Evolutionary conservation across 1,284 basidiomycete genomes (phyloP).

Genomic region (Ganoderma sinense): DNA sequence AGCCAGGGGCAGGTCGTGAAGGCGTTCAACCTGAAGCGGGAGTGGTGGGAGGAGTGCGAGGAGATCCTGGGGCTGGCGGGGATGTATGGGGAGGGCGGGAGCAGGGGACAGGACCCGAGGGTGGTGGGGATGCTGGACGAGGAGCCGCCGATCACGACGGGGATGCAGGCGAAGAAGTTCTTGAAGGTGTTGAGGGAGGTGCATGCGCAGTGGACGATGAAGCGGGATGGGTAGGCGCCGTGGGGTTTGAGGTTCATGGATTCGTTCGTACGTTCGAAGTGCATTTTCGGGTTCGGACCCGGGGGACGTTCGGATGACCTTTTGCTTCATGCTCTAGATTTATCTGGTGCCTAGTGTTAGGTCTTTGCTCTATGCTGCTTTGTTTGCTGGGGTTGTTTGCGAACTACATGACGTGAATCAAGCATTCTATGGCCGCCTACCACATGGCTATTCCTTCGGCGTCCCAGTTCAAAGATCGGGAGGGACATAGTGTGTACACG

Average conservation of each 20-base stretch:
- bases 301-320: not conserved
- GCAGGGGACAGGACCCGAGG: slow-evolving; percentile 53
- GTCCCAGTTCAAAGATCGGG: too few relatives aligned
- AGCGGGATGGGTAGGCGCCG: slow-evolving; percentile 3
- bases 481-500: too few relatives aligned
- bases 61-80: slow-evolving; percentile 58
- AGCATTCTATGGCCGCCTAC: not conserved
- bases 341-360: too few relatives aligned
- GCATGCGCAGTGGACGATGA: slow-evolving; percentile 43
- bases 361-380: not conserved
- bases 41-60: slow-evolving; percentile 55
- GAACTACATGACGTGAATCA: not conserved
- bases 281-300: not conserved
- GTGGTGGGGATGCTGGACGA: slow-evolving; percentile 60
- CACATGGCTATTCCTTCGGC: not conserved
- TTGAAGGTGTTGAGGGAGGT: slow-evolving; percentile 55
- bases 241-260: not conserved
- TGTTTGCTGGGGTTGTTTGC: not conserved
- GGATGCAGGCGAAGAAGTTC: slow-evolving; percentile 56
- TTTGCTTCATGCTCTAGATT: not conserved
- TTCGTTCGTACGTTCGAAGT: not conserved
- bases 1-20: slow-evolving; percentile 62
- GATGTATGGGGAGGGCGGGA: slow-evolving; percentile 65
- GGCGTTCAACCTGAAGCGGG: slow-evolving; percentile 54
- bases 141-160: slow-evolving; percentile 42